Base-by-base conservation (phyloP, 1,284 basidiomycete genomes). In the Apiotrichum siamense region DNA sequence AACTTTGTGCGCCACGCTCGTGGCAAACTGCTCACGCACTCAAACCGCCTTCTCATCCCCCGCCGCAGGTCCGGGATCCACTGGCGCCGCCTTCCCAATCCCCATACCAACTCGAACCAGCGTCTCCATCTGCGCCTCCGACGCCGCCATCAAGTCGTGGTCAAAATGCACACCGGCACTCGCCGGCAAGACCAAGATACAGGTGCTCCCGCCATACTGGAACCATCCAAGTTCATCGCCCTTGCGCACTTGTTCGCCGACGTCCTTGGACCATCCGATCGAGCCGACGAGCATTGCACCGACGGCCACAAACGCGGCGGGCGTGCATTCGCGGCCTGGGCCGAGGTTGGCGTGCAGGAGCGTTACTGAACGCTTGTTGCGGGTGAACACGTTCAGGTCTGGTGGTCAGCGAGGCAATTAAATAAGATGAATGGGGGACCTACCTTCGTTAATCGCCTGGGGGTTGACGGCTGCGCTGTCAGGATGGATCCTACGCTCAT, bases 401-500 rank as follows among this genome's bases (percentile, higher is more conserved):
- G 41, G 35, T 37, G n/a, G 38, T 50, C 41, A 36, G 44, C 17
- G 4, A 20, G 59, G 53, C 15, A 44, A 17, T 15, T 64, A 58
- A 6, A n/a, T 9, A 20, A 36, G 52, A 7, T 35, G 10, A n/a
- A 15, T 35, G 21, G 11, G 17, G 20, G 18, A 48, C 65, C 56
- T 24, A 66, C 69, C 58, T 69, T 84, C 83, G 60, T 86, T 88
- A 53, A 92, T 79, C 0, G 87, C 88, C 69, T 88, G 86, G 0
- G 88, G 88, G 63, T 74, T 74, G 18, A 73, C 72, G 23, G 72
- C 44, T 55, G 24, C 18, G 2, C 25, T 29, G 52, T 11, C 54
- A 55, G 13, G 41, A 13, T 15, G 12, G 23, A 25, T 24, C 9
- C 21, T n/a, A 40, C 26, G 7, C 13, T n/a, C 11, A 7, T 25